Percentiles rank a stretch among this genome's conserved stretches.
Evolutionary conservation across 768 basidiomycete genomes (phyloP).

Genomic region (Psilocybe subaeruginosa): DNA sequence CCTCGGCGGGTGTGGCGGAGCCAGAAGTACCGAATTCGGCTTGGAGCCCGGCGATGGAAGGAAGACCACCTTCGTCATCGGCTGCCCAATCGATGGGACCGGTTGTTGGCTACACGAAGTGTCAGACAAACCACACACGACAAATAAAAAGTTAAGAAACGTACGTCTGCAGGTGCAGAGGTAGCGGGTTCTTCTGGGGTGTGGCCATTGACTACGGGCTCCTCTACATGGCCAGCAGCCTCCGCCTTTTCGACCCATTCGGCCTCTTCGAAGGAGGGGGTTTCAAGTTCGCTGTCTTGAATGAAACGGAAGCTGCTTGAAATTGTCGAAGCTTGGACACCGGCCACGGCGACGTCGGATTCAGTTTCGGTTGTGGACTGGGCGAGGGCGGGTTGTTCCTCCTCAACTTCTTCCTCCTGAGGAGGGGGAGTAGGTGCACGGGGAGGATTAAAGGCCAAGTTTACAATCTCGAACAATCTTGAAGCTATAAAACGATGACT

Average conservation of each 20-base stretch:
- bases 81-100: slow-evolving; percentile 78
- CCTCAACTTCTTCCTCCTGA: slow-evolving; percentile 26
- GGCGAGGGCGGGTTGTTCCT: slow-evolving; percentile 22
- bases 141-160: neutral
- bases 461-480: slow-evolving; percentile 60
- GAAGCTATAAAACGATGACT: slow-evolving; percentile 46
- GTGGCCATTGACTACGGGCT: slow-evolving; percentile 35
- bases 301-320: slow-evolving; percentile 77
- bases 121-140: neutral
- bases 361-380: slow-evolving; percentile 23
- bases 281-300: slow-evolving; percentile 79
- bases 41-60: slow-evolving; percentile 76
- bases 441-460: slow-evolving; percentile 55
- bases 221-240: slow-evolving; percentile 33
- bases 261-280: slow-evolving; percentile 48
- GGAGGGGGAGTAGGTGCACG: slow-evolving; percentile 39
- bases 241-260: slow-evolving; percentile 62
- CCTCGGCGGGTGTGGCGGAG: slow-evolving; percentile 62
- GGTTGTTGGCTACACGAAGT: slow-evolving; percentile 18
- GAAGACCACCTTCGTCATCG: slow-evolving; percentile 78
- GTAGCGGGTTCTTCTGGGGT: slow-evolving; percentile 19
- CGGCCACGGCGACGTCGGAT: slow-evolving; percentile 38
- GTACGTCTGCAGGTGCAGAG: slow-evolving; percentile 21
- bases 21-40: slow-evolving; percentile 78
- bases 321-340: slow-evolving; percentile 39